Percentiles rank a stretch among this genome's conserved stretches.
Conservation (phyloP, 768 basidiomycete species). For the Suillus sp. region DNA sequence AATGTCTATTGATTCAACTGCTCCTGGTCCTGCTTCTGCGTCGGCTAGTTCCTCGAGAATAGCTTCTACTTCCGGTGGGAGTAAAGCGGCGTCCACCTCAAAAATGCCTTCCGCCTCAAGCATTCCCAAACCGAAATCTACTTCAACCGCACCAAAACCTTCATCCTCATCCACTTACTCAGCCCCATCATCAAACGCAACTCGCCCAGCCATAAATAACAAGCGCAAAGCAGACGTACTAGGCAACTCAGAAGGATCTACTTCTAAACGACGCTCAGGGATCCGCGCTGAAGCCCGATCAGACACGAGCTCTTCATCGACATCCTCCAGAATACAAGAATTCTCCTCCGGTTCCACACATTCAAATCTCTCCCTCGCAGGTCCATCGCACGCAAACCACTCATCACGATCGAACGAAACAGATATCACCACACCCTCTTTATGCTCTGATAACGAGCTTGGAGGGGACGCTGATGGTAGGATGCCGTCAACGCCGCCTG, state of each 20-base stretch:
- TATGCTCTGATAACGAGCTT: constrained; percentile 72
- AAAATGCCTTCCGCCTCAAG: neutral
- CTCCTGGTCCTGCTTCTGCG: neutral
- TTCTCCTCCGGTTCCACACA: neutral
- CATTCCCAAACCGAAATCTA: neutral
- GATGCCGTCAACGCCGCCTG: constrained; percentile 53
- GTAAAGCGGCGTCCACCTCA: neutral
- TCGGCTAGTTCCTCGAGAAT: neutral
- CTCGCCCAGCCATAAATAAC: neutral
- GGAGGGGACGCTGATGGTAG: constrained; percentile 49
- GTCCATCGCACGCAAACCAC: neutral
- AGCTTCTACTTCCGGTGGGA: neutral
- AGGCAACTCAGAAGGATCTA: neutral
- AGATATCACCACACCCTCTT: constrained; percentile 61
- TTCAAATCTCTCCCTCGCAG: neutral
- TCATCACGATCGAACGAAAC: constrained; percentile 33
- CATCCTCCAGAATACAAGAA: neutral
- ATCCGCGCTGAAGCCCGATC: neutral
- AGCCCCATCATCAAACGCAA: neutral
- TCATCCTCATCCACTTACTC: neutral
- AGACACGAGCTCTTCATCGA: neutral
- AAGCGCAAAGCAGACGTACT: constrained; percentile 5
- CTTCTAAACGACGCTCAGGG: neutral
- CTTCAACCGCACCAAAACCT: neutral
- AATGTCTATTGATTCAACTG: constrained; percentile 9